These are phyloP conservation scores for Sclerotinia borealis DNA, from an alignment of 2,329 filamentous ascomycete species.

Conservation along the genomic window DNA sequence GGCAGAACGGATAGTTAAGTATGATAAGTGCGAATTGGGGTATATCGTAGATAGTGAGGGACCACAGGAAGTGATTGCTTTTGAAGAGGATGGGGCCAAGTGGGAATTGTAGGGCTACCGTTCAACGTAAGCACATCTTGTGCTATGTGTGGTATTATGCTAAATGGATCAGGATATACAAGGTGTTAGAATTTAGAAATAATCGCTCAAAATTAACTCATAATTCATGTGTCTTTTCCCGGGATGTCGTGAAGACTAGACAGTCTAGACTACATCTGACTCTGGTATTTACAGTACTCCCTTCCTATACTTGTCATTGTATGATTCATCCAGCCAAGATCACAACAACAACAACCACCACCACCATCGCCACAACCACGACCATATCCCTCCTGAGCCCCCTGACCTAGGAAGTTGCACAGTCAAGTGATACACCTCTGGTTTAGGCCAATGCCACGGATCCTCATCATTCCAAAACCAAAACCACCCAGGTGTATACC, in stretches of 20 bases:
- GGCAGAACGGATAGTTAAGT: slow-evolving; percentile 44
- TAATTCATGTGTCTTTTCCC: background rate
- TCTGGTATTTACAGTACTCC: no score
- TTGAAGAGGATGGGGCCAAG: background rate
- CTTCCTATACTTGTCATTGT: no score
- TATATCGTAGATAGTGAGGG: slow-evolving; percentile 53
- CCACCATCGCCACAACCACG: no score
- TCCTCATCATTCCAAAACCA: no score
- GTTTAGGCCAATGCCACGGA: no score
- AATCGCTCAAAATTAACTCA: background rate
- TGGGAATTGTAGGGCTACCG: background rate
- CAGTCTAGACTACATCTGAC: no score
- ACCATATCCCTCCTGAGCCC: no score
- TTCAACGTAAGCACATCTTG: background rate
- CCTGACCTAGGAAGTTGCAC: no score
- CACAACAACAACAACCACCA: no score
- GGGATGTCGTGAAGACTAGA: background rate
- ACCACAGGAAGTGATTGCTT: slow-evolving; percentile 11
- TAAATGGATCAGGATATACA: background rate
- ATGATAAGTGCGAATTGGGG: slow-evolving; percentile 48
- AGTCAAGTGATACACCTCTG: no score
- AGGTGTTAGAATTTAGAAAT: background rate
- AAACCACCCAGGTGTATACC: background rate
- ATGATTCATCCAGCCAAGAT: no score
- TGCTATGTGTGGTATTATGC: background rate